Evolutionary conservation across 225 moss, liverwort and hornwort genomes (phyloP), one percentile per base, ranked within the genome.

Genomic region (Polytrichum commune): DNA sequence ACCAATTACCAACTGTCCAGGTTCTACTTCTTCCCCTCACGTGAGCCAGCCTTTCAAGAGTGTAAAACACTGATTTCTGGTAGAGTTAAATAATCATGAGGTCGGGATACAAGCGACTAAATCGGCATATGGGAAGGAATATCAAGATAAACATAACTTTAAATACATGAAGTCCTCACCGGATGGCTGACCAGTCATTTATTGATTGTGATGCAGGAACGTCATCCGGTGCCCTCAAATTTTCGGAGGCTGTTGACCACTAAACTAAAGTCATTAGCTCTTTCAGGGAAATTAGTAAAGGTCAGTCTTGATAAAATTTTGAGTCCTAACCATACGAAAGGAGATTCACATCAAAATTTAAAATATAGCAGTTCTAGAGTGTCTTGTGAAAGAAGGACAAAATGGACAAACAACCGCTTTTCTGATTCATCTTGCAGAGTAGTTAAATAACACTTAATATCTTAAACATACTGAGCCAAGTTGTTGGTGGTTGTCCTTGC

Each of bases 161-260:
- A 27, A 22, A 24, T 65, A 30, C 33, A 35, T 53, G n/a, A 25
- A 27, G 24, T 27, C 24, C 54, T 54, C 54, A 68, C 27, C 18
- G 28, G 57, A 24, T 57, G 54, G 70, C 24, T 71, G 60, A 60
- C 38, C 58, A 71, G 28, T 60, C 57, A 60, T 60, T 19, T 30
- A 35, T 55, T 71, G 57, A 33, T 30, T 65, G 75, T 82, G 85
- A 84, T 89, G 77, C 94, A 98, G 97, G 97, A 94, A 74, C 92
- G 89, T 74, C 97, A 98, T 87, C 94, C 92, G 64, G 97, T 98
- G 72, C 97, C 97, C 75, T 86, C 94, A 77, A 98, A 92, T 76
- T 94, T 98, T 83, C 89, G 97, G 78, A 92, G 97, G 85, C 84
- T 98, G 54, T 79, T 98, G 65, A 94, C 94, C 74, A 85, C 97